Evolutionary conservation across 768 basidiomycete genomes (phyloP).

Genomic region (Xerocomellus dryophilus): DNA sequence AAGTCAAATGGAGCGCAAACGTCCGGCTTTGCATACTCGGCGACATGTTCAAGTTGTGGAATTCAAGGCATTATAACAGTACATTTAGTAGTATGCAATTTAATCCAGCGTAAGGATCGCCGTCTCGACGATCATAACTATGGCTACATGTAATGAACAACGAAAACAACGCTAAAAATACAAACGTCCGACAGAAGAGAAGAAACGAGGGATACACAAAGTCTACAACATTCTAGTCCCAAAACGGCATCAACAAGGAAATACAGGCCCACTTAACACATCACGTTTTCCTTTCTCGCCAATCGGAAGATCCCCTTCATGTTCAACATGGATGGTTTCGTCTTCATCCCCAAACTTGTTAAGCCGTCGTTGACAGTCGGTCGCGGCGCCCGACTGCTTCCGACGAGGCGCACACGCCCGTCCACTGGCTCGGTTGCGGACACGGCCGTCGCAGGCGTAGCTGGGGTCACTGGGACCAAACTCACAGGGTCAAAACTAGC

Average conservation of each 20-base stretch:
- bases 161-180: neutral
- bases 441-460: neutral
- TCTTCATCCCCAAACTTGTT: constrained; percentile 16
- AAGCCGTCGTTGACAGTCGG: constrained; percentile 6
- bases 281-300: constrained; percentile 17
- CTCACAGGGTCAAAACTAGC: constrained; percentile 40
- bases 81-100: neutral
- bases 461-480: constrained; percentile 4
- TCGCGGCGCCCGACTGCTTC: constrained; percentile 1
- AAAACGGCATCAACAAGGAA: neutral
- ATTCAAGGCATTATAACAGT: neutral
- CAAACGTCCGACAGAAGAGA: neutral
- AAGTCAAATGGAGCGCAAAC: no score
- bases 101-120: neutral
- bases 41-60: no score
- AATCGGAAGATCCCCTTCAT: constrained; percentile 35
- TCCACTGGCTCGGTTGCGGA: neutral
- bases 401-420: neutral
- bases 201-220: neutral
- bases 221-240: neutral
- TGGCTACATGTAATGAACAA: neutral
- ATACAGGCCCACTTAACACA: neutral
- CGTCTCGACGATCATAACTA: neutral
- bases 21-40: no score
- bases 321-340: constrained; percentile 23